Base-by-base conservation (phyloP, 164 flowering plant species). In the Tetrastigma voinierianum region DNA sequence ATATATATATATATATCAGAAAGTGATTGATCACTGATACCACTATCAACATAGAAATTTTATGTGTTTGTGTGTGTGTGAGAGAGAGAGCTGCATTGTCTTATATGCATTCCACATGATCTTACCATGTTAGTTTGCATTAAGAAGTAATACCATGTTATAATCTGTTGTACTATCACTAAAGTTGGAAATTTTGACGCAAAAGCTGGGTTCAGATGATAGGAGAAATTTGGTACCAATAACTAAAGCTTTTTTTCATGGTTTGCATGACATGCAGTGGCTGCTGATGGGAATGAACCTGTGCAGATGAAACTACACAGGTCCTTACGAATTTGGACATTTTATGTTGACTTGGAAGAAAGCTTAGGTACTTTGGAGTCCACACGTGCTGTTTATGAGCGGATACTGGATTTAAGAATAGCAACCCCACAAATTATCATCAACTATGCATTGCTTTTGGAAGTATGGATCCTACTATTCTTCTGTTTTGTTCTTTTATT, bases 381-480 rank as follows among this genome's bases (percentile, higher is more conserved):
- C 19, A 90, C 98, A 24, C 85, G 97, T 63, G 82, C 73, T 45
- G 96, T 95, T 12, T 95, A 95, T 78, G 97, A 92, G 79, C 73
- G 89, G 32, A 95, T 95, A 70, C 77, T 95, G 73, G 97, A 95
- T 74, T 75, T 95, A 59, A 83, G 84, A 64, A 95, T 95, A 62
- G 97, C 99, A 54, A 95, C 97, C 9, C 97, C 99, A 11, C 99
- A 95, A 70, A 89, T 90, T 44, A 95, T 95, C 60, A 88, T 95
- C 49, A 95, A 92, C 64, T 95, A 95, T 75, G 89, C 99, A 4
- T 78, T 83, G 79, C 87, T 90, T 67, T 73, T 95, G 59, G 99
- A 95, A 82, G 98, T 91, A 83, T 68, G 70, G 9, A 53, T 76
- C 15, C 13, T 59, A 9, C 48, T 20, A 1, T 64, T 45, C 25